Conservation (phyloP, 495 filamentous ascomycete genomes). For the Elasticomyces elasticus region DNA sequence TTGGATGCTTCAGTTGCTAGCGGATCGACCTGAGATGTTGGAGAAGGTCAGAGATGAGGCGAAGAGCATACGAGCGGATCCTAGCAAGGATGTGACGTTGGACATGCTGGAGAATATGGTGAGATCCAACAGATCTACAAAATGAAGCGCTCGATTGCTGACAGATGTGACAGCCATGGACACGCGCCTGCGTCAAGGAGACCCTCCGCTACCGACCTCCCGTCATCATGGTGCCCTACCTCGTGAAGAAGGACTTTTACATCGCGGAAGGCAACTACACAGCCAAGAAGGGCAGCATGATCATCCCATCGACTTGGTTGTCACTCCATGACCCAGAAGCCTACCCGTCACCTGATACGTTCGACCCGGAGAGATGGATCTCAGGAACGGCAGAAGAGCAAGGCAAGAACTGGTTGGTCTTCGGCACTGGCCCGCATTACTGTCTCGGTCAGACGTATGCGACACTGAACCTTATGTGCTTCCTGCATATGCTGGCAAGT, state of each 20-base stretch:
- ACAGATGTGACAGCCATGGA: conserved; percentile 45
- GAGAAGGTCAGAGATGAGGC: conserved; percentile 92
- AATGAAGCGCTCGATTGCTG: too few relatives aligned
- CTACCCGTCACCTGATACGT: conserved; percentile 80
- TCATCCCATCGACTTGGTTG: conserved; percentile 82
- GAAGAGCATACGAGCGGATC: conserved; percentile 61
- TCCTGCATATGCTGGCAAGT: conserved; percentile 87
- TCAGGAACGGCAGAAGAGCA: conserved; percentile 83
- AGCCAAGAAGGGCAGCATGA: conserved; percentile 87
- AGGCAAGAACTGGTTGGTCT: conserved; percentile 94
- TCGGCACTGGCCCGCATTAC: conserved; percentile 93
- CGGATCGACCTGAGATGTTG: conserved; percentile 83
- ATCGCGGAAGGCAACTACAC: conserved; percentile 72
- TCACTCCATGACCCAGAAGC: conserved; percentile 88
- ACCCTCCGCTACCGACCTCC: conserved; percentile 90
- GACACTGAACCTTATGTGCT: conserved; percentile 75
- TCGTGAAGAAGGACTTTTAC: conserved; percentile 91
- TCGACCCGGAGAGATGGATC: conserved; percentile 88
- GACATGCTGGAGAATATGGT: conserved; percentile 76
- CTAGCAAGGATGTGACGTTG: conserved; percentile 57
- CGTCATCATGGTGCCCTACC: conserved; percentile 94
- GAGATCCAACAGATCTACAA: too few relatives aligned
- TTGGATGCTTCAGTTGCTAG: conserved; percentile 92
- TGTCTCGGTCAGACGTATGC: conserved; percentile 94
- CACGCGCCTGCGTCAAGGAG: conserved; percentile 87